A percentile compares a stretch with the other conserved stretches of the same genome.
Evolutionary conservation across 1,284 basidiomycete species (phyloP).

Genomic region (Polyporus tsugae): DNA sequence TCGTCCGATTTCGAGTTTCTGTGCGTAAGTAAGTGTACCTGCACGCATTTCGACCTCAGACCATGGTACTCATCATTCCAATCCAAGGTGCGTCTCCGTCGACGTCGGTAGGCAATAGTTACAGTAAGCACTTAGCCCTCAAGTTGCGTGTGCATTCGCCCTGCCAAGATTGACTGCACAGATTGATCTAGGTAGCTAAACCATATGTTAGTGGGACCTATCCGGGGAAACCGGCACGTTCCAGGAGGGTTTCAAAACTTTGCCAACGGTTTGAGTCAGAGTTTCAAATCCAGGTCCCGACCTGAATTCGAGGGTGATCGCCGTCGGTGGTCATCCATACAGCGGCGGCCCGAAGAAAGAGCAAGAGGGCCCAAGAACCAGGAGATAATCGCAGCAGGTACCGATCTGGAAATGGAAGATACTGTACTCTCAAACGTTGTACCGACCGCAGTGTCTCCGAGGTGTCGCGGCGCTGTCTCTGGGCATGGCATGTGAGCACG

Average conservation of each 20-base stretch:
- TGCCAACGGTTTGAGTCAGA: not conserved
- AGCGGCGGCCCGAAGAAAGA: too few relatives aligned
- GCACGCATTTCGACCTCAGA: not conserved
- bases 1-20: too few relatives aligned
- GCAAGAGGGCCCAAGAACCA: not conserved
- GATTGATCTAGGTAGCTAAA: not conserved
- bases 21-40: too few relatives aligned
- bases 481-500: not conserved
- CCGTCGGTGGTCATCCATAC: not conserved
- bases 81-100: not conserved
- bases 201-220: not conserved
- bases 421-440: too few relatives aligned
- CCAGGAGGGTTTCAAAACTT: not conserved
- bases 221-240: not conserved
- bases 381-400: not conserved
- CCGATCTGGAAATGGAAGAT: not conserved
- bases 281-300: not conserved
- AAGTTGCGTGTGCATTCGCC: not conserved
- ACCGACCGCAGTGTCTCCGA: not conserved
- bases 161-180: not conserved
- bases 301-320: conserved; percentile 1
- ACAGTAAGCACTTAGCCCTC: not conserved
- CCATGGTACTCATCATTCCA: not conserved
- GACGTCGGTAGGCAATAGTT: not conserved
- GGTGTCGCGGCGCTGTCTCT: not conserved